Evolutionary conservation across 2,329 filamentous ascomycete genomes (phyloP), one percentile per base, ranked within the genome.

Genomic region (Hymenoscyphus repandus): DNA sequence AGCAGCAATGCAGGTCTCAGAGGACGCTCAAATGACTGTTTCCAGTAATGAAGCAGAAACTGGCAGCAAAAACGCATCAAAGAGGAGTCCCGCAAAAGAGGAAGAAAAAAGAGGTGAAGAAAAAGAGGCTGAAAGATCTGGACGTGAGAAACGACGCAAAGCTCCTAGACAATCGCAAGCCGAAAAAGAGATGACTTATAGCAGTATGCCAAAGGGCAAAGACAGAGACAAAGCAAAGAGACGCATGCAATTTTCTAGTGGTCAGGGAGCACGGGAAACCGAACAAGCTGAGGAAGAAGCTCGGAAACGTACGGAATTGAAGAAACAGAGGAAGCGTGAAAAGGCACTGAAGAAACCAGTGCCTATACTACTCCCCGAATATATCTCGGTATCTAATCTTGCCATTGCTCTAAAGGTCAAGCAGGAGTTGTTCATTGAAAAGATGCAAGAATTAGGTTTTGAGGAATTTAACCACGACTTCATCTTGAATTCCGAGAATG

Each of bases 401-500:
- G 90, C 90, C 3, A 76, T 82, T 53, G 80, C 87, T 3, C 74
- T 97, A 18, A 84, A 83, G 54, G 76, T 95, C 30, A 81, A 82
- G 37, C 74, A 82, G 1, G 78, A 86, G 12, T 71, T 82, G 2
- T 96, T 99, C 61, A 72, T 95, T 11, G 61, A 66, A 13, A 89
- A 90, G 63, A 76, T 99, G 68, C 80, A 83, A 64, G 81, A 93
- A 47, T 82, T 97, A 64, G 95, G 93, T 0, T 99, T 96, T 58
- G 90, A 96, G 61, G 86, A 91, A 45, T 80, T 92, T 13, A 82
- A 82, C 12, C 79, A 84, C 46, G 90, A 92, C 61, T 90, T 92
- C 64, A 82, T 99, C 54, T 80, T 99, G 66, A 92, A 92, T 54
- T 84, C 90, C 10, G 92, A 97, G 66, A 93, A 89, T 42, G 92